A percentile compares a stretch with the other conserved stretches of the same genome.
Evolutionary conservation across 2,329 filamentous ascomycete species (phyloP).

Genomic region (Hymenoscyphus occultus): DNA sequence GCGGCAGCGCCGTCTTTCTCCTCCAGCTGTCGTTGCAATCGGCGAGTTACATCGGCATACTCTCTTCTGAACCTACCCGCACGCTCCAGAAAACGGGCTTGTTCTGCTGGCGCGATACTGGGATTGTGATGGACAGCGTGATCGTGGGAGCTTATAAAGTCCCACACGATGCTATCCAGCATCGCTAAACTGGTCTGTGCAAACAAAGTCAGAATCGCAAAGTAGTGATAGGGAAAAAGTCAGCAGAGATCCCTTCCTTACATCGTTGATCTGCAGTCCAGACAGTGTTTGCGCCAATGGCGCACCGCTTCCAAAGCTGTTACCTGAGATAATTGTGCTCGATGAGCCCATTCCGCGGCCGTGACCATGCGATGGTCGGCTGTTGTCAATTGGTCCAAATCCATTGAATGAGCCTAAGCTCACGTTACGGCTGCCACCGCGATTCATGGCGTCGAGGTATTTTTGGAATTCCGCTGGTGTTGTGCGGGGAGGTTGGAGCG

Average conservation of each 20-base stretch:
- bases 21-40: too few species aligned
- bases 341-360: background rate
- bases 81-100: too few species aligned
- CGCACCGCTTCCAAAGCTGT: background rate
- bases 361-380: background rate
- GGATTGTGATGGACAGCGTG: background rate
- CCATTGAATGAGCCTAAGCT: background rate
- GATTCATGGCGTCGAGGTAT: slow-evolving; percentile 17
- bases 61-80: too few species aligned
- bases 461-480: background rate
- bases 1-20: too few species aligned
- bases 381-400: background rate
- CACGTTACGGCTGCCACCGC: background rate
- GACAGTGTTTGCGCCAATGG: background rate
- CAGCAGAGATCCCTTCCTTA: background rate
- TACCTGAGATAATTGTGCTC: background rate
- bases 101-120: too few species aligned
- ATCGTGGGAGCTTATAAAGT: background rate
- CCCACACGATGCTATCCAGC: background rate
- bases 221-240: background rate
- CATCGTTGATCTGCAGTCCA: background rate
- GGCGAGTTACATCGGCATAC: too few species aligned
- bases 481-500: slow-evolving; percentile 18
- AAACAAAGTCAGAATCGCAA: background rate
- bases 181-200: background rate